phyloP scores from a whole-genome alignment of 2,329 filamentous ascomycete genomes.

The Ophiostoma montium region DNA sequence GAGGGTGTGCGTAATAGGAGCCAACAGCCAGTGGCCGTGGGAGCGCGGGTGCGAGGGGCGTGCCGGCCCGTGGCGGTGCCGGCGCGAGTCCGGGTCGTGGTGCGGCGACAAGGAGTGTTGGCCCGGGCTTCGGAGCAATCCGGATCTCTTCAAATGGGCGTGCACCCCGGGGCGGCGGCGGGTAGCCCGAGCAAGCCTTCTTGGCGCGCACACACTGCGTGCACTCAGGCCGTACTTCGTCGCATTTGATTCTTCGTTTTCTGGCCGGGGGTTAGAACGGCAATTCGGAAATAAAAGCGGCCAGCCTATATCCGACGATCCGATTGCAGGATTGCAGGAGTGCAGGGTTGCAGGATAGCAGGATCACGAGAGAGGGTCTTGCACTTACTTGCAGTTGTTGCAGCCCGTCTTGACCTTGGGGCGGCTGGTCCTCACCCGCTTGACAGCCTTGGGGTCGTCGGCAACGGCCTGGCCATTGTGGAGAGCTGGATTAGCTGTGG shows the following conservation, averaged over 20 bases:
- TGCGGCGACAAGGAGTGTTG: slow-evolving; percentile 8
- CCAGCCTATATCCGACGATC: not conserved
- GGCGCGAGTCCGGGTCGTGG: slow-evolving; percentile 5
- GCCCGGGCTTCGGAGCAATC: slow-evolving; percentile 34
- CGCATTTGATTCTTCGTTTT: slow-evolving; percentile 50
- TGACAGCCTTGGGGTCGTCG: slow-evolving; percentile 13
- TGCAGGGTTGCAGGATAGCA: too few species aligned
- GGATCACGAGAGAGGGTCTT: slow-evolving; percentile 2
- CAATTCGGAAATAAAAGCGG: not conserved
- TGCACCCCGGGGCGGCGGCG: slow-evolving; percentile 36
- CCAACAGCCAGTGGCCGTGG: too few species aligned
- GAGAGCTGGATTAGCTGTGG: not conserved
- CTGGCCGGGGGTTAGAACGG: slow-evolving; percentile 23
- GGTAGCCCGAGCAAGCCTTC: slow-evolving; percentile 47
- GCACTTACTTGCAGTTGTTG: slow-evolving; percentile 51
- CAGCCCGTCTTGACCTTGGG: slow-evolving; percentile 55
- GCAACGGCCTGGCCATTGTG: not conserved
- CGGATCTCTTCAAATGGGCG: slow-evolving; percentile 31
- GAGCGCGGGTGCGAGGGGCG: not conserved
- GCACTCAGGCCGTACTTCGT: slow-evolving; percentile 47
- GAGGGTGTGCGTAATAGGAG: too few species aligned
- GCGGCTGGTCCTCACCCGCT: slow-evolving; percentile 36
- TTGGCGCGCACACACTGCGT: slow-evolving; percentile 45
- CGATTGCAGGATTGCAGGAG: too few species aligned
- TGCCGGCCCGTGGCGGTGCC: not conserved